Conservation (phyloP, 768 basidiomycete species). For the Leccinum disarticulatum region DNA sequence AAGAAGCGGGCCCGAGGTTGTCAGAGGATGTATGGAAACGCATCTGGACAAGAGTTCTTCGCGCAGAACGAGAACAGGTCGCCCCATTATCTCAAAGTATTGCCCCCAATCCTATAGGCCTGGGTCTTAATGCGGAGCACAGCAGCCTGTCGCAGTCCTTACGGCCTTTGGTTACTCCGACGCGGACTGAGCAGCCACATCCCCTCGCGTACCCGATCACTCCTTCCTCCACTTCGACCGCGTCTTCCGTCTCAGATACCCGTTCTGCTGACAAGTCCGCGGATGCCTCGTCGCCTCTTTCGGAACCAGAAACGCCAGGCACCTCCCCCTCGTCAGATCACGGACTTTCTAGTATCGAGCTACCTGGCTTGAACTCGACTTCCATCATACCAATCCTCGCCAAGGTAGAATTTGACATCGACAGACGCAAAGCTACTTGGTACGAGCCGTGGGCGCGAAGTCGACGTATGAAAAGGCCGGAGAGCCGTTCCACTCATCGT, state of each 20-base stretch:
- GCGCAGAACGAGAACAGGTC: slow-evolving; percentile 52
- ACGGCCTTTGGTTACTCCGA: slow-evolving; percentile 50
- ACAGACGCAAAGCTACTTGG: slow-evolving; percentile 76
- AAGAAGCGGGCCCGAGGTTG: slow-evolving; percentile 74
- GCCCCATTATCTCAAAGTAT: slow-evolving; percentile 34
- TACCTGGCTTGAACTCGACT: slow-evolving; percentile 63
- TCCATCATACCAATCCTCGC: slow-evolving; percentile 83
- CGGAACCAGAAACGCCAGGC: slow-evolving; percentile 54
- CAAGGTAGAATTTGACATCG: slow-evolving; percentile 95
- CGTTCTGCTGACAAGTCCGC: slow-evolving; percentile 50
- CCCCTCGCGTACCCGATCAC: slow-evolving; percentile 12
- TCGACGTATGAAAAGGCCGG: slow-evolving; percentile 55
- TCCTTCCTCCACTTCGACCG: slow-evolving; percentile 25
- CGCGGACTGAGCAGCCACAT: slow-evolving; percentile 40
- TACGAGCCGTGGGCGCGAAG: slow-evolving; percentile 81
- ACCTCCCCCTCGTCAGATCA: slow-evolving; percentile 42
- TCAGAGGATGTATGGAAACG: slow-evolving; percentile 87
- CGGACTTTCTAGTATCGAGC: slow-evolving; percentile 51
- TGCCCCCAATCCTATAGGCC: slow-evolving; percentile 41
- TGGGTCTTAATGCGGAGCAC: slow-evolving; percentile 44
- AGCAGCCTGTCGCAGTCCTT: slow-evolving; percentile 31
- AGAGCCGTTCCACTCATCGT: slow-evolving; percentile 38
- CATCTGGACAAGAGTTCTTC: slow-evolving; percentile 75
- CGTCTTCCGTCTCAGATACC: slow-evolving; percentile 40
- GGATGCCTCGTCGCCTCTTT: slow-evolving; percentile 42